These are phyloP conservation scores for Paraurostyla sp. DNA, from an alignment of 73 alveolate species.

Conservation along the genomic window DNA sequence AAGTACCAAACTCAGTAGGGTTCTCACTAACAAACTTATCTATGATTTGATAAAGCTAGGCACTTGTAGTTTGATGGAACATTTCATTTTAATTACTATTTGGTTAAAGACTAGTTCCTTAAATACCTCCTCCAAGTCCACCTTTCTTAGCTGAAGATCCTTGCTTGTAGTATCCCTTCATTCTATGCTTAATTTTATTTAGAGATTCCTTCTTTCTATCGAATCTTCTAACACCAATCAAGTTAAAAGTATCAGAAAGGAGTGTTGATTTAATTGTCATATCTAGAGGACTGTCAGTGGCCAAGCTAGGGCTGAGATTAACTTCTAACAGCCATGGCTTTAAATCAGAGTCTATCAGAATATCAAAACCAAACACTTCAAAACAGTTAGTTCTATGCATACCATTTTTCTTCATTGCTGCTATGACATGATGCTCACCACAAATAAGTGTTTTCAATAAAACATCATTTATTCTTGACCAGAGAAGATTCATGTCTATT, in stretches of 20 bases:
- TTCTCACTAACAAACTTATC: slow-evolving; percentile 36
- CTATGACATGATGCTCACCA: slow-evolving; percentile 77
- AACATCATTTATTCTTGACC: slow-evolving; percentile 82
- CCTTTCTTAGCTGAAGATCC: slow-evolving; percentile 55
- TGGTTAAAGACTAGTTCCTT: slow-evolving; percentile 14
- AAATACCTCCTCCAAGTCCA: slow-evolving; percentile 20
- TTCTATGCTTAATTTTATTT: slow-evolving; percentile 57
- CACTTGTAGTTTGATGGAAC: slow-evolving; percentile 16
- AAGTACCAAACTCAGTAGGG: not conserved
- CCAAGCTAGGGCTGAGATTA: slow-evolving; percentile 80
- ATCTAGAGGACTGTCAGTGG: slow-evolving; percentile 81
- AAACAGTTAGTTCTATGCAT: slow-evolving; percentile 81
- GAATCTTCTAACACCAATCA: slow-evolving; percentile 70
- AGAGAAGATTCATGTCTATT: slow-evolving; percentile 71
- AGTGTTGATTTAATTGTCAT: slow-evolving; percentile 75
- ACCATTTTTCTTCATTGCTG: slow-evolving; percentile 69
- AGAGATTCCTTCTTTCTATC: slow-evolving; percentile 70
- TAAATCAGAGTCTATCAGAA: slow-evolving; percentile 73
- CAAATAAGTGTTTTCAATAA: slow-evolving; percentile 79
- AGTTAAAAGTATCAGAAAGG: slow-evolving; percentile 77
- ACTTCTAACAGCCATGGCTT: slow-evolving; percentile 89
- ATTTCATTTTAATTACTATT: slow-evolving; percentile 1
- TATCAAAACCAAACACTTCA: slow-evolving; percentile 87
- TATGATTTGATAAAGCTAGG: not conserved
- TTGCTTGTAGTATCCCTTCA: slow-evolving; percentile 58